Conservation (phyloP, 208 protist species). For the Trypanosoma cruzi region DNA sequence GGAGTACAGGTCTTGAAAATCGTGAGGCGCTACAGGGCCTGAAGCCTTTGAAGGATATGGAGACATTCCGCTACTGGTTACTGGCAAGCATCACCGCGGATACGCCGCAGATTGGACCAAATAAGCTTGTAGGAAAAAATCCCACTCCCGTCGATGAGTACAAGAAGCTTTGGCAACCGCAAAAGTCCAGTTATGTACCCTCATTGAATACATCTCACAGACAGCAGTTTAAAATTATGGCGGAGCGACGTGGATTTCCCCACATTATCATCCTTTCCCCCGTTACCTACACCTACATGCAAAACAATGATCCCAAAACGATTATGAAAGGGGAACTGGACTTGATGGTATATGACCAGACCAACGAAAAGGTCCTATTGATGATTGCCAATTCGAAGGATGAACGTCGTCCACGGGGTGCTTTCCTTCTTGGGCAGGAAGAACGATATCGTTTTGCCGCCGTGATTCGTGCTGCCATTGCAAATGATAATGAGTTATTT, state of each 20-base stretch:
- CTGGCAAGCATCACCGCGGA: conserved; percentile 83
- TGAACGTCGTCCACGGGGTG: conserved; percentile 63
- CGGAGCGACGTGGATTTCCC: conserved; percentile 55
- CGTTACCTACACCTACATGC: conserved; percentile 77
- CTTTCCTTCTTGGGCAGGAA: conserved; percentile 80
- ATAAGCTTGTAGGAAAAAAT: conserved; percentile 85
- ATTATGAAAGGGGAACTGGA: conserved; percentile 69
- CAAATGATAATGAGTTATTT: conserved; percentile 81
- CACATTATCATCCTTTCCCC: conserved; percentile 75
- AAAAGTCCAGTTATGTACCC: conserved; percentile 75
- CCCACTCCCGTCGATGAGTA: conserved; percentile 68
- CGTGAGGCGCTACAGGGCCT: conserved; percentile 45
- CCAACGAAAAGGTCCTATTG: conserved; percentile 86
- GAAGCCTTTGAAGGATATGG: conserved; percentile 69
- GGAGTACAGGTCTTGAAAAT: conserved; percentile 41
- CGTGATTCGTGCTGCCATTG: conserved; percentile 76
- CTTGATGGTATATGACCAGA: conserved; percentile 82
- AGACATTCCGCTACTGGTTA: conserved; percentile 88
- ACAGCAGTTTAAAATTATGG: conserved; percentile 63
- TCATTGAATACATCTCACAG: conserved; percentile 71
- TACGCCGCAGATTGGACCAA: conserved; percentile 74
- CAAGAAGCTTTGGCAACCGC: conserved; percentile 73
- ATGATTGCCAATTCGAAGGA: conserved; percentile 76
- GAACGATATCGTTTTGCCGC: conserved; percentile 84
- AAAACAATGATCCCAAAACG: conserved; percentile 81